Base-by-base conservation (phyloP, 1,284 basidiomycete genomes). In the Neotropicomus parvogracilis region DNA sequence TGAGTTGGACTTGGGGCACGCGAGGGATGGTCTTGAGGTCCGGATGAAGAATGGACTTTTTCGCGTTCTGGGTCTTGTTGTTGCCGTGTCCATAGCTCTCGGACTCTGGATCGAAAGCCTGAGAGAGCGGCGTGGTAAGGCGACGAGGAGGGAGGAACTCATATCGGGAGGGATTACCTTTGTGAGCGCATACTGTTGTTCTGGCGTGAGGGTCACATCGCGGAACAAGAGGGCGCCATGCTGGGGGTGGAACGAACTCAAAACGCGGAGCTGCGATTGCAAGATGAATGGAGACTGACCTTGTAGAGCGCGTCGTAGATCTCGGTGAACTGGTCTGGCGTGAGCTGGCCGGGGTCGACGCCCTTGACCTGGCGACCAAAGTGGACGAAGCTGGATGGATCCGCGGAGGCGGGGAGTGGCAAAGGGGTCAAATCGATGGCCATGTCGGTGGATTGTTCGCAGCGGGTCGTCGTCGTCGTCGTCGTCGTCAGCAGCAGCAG, bases 11-110 rank as follows among this genome's bases (percentile, higher is more conserved):
- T 62, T 92, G 88, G 2, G 88, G 89, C 6, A 87, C 84, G 38
- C 82, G 79, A 3, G 89, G 90, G 58, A 92, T 91, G 28, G 89
- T 91, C 73, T 91, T 92, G 57, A 92, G 79, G 64, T 91, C 86
- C 0, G 88, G 86, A 60, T 91, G 87, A 6, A 91, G 79, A 58
- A 91, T 83, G 13, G 88, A 90, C 60, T 84, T 84, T 58, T 77
- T 78, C 31, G 80, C 80, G 47, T 72, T 72, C 52, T 80, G 78
- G 0, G 85, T 90, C 73, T 88, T 88, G 73, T 89, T 87, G 68
- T 90, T 90, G 3, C 88, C 88, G 59, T 91, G 88, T 0, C 90
- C 89, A 58, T 91, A 91, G 58, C 68, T 81, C 63, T 86, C 79
- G 11, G 81, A 80, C 4, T 75, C 54, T 1, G 85, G 85, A 63